These are phyloP conservation scores for Tolypocladium nubicola DNA, from an alignment of 2,329 filamentous ascomycete species.

Conservation along the genomic window DNA sequence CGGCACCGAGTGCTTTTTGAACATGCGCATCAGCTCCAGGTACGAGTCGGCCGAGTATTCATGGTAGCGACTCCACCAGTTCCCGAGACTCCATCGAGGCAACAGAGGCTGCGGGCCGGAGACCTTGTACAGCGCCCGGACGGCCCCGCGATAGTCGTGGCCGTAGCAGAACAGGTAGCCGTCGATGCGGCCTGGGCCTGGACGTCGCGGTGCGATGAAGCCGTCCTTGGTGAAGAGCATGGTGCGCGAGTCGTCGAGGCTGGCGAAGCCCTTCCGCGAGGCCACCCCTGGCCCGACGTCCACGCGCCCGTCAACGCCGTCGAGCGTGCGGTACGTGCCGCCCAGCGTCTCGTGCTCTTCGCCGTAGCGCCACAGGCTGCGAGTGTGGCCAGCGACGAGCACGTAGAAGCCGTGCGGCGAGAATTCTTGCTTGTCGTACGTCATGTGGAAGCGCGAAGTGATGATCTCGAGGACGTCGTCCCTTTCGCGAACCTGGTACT, in stretches of 20 bases:
- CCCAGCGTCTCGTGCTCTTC: conserved; percentile 28
- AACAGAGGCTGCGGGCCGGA: conserved; percentile 45
- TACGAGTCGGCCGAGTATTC: conserved; percentile 46
- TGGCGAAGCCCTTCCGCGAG: conserved; percentile 37
- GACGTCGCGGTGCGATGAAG: conserved; percentile 35
- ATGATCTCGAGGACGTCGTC: conserved; percentile 41
- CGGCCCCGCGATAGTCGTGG: conserved; percentile 41
- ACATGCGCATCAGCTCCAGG: conserved; percentile 44
- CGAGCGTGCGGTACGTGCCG: conserved; percentile 44
- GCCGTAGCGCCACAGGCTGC: conserved; percentile 38
- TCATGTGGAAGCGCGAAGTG: conserved; percentile 42
- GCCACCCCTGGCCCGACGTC: conserved; percentile 39
- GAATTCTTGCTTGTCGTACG: conserved; percentile 48
- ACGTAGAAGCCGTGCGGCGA: conserved; percentile 36
- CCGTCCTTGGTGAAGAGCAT: conserved; percentile 46
- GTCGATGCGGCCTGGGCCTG: conserved; percentile 34
- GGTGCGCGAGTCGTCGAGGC: conserved; percentile 41
- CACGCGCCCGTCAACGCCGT: conserved; percentile 38
- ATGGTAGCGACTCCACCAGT: conserved; percentile 58
- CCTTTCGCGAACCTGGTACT: conserved; percentile 36
- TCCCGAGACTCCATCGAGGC: conserved; percentile 48
- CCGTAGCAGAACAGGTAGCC: conserved; percentile 52
- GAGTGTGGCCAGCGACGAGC: conserved; percentile 28
- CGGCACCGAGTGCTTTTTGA: conserved; percentile 38
- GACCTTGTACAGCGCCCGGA: conserved; percentile 42